Base-by-base conservation (phyloP, 1,139 yeast genomes). In the Meyerozyma carpophila region DNA sequence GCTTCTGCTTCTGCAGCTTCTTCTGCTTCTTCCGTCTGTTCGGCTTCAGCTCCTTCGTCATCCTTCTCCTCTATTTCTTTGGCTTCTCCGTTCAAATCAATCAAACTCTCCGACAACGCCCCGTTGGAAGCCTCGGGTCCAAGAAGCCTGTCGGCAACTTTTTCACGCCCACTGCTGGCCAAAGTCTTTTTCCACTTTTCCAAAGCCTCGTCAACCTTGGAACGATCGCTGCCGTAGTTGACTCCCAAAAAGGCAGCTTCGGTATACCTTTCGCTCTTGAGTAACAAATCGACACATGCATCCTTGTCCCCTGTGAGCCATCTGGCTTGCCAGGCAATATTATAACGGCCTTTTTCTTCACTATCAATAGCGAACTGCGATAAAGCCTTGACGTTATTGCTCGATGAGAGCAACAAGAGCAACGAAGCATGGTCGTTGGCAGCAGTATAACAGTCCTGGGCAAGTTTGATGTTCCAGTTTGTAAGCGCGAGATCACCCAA, bases 291-390 rank as follows among this genome's bases (percentile, higher is more conserved):
- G 45, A 84, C 73, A 54, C 94, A 85, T 41, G 75, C 73, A 21
- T 70, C 67, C 39, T 80, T 72, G 57, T 89, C 86, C 39, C 95
- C 94, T 39, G 84, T 77, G 45, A 82, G 73, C 98, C 98, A 93
- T 65, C 83, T 81, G 20, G 96, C 85, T 62, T 87, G 90, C 73
- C 91, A 93, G 36, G 98, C 96, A 50, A 93, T 74, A 61, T 93
- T 93, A 65, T 82, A 88, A 62, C 84, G 84, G 41, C 97, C 97
- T 40, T 71, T 74, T 18, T 65, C 66, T 55, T 77, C 81, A 43
- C 96, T 91, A 43, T 68, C 67, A 43, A 71, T 69, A 5, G 94
- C 95, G 44, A 87, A 70, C 47, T 73, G 68, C 28, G 68, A 62
- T 51, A 93, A 76, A 41, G 81, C 84, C 10, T 66, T 64, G 54